Percentiles rank a stretch among this genome's conserved stretches.
phyloP scores from a whole-genome alignment of 2,329 filamentous ascomycete genomes.

The Malbranchea cinnamomea region DNA sequence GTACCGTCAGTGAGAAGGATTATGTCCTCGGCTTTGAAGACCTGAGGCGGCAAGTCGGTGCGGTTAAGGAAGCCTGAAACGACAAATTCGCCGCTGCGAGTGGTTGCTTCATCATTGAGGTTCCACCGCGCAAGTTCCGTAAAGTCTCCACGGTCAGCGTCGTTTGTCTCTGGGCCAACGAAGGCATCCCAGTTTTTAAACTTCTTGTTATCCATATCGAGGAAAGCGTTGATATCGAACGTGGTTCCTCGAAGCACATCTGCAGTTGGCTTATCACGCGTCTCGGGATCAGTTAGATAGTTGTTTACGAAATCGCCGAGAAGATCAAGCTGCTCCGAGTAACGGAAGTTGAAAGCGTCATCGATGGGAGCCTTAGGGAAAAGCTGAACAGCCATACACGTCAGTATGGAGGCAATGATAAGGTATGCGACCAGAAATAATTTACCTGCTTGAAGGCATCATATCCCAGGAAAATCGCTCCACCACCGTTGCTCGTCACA shows the following conservation, averaged over 20 bases:
- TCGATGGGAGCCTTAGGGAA: conserved; percentile 34
- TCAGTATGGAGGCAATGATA: background rate
- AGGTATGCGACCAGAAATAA: background rate
- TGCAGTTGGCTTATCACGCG: conserved; percentile 3
- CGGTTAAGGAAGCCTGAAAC: conserved; percentile 19
- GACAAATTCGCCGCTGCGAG: conserved; percentile 12
- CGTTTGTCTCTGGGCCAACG: conserved; percentile 14
- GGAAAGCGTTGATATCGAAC: conserved; percentile 10
- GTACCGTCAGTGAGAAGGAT: conserved; percentile 38
- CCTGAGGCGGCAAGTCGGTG: conserved; percentile 12
- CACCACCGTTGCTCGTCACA: conserved; percentile 45
- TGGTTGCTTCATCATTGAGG: conserved; percentile 15
- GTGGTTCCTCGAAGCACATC: conserved; percentile 5
- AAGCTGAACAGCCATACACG: conserved; percentile 16
- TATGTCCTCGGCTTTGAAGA: conserved; percentile 22
- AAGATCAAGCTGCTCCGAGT: conserved; percentile 25
- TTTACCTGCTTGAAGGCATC: conserved; percentile 35
- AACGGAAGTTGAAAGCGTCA: conserved; percentile 33
- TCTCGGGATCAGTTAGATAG: conserved; percentile 8
- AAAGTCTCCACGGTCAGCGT: conserved; percentile 24
- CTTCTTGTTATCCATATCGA: conserved; percentile 17
- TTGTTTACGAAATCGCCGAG: conserved; percentile 17
- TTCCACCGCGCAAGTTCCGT: conserved; percentile 17
- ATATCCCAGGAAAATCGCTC: conserved; percentile 33
- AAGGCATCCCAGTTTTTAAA: conserved; percentile 26